These are phyloP conservation scores for Arbutus unedo DNA, from an alignment of 148 eudicot species.

Conservation along the genomic window DNA sequence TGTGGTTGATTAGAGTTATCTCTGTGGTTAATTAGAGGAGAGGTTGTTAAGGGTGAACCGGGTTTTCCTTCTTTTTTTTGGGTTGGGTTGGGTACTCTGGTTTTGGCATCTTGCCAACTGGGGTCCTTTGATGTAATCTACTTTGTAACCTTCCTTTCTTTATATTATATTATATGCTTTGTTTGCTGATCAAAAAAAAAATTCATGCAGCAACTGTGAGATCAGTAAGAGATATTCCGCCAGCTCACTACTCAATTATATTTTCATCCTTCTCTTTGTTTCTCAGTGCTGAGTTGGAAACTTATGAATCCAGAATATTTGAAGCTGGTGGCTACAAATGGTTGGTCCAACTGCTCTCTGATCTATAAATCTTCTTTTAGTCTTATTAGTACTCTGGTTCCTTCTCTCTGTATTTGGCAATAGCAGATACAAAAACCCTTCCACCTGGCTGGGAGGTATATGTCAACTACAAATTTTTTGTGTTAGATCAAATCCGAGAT, in stretches of 20 bases:
- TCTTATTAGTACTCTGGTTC: neutral
- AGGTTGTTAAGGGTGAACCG: too few species aligned
- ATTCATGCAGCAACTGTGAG: neutral
- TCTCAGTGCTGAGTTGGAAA: neutral
- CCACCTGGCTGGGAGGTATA: constrained; percentile 2
- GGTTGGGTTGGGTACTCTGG: too few species aligned
- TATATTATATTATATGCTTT: too few species aligned
- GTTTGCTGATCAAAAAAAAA: too few species aligned
- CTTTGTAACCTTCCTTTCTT: too few species aligned
- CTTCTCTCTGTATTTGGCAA: neutral
- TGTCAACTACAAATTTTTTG: neutral
- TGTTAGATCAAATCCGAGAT: neutral
- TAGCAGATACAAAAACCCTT: neutral
- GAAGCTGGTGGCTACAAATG: neutral
- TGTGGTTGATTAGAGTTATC: too few species aligned
- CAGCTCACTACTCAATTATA: neutral
- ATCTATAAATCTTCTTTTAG: neutral
- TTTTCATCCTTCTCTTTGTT: neutral
- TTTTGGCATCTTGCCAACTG: too few species aligned
- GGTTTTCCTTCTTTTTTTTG: too few species aligned
- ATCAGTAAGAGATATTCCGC: neutral
- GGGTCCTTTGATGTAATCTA: too few species aligned
- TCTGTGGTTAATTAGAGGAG: too few species aligned
- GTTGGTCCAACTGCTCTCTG: neutral
- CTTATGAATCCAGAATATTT: neutral